Evolutionary conservation across 805 yeast genomes (phyloP), one percentile per base, ranked within the genome.

Genomic region (Maudiozyma barnettii): DNA sequence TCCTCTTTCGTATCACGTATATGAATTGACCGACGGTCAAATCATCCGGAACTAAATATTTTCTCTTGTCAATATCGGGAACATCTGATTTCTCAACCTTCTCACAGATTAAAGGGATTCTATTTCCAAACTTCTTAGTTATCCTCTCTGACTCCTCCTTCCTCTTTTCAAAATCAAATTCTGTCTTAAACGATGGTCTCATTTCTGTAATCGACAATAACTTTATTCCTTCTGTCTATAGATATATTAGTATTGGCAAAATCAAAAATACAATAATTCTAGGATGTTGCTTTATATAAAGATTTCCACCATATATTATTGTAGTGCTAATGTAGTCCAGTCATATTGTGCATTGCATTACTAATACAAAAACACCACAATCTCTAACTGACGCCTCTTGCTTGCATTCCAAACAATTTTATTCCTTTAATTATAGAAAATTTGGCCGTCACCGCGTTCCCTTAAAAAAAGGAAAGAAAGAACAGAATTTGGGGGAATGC

Each of bases 11-110:
- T 58, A 93, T 88, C 51, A 93, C 99, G 64, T 93, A 93, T 41
- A 93, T 98, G 70, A 93, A 91, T 69, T 93, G 99, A 41, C 99
- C 99, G 50, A 93, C 96, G 0, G 97, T 88, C 59, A 93, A 77
- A 65, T 93, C 98, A 30, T 89, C 82, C 7, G 99, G 99, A 9
- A 93, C 98, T 55, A 93, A 76, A 64, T 93, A 93, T 72, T 93
- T 93, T 68, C 96, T 84, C 76, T 91, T 93, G 68, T 93, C 99
- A 61, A 93, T 89, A 56, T 89, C 93, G 40, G 95, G 95, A 53
- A 93, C 84, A 64, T 93, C 97, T 30, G 95, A 84, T 70, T 91
- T 91, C 69, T 90, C 98, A 35, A 90, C 97, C 70, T 89, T 84
- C 71, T 93, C 99, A 67, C 99, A 93, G 62, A 93, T 91, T 23